A percentile compares a stretch with the other conserved stretches of the same genome.
phyloP scores from a whole-genome alignment of 2,329 filamentous ascomycete genomes.

The Dactylellina drechsleri region DNA sequence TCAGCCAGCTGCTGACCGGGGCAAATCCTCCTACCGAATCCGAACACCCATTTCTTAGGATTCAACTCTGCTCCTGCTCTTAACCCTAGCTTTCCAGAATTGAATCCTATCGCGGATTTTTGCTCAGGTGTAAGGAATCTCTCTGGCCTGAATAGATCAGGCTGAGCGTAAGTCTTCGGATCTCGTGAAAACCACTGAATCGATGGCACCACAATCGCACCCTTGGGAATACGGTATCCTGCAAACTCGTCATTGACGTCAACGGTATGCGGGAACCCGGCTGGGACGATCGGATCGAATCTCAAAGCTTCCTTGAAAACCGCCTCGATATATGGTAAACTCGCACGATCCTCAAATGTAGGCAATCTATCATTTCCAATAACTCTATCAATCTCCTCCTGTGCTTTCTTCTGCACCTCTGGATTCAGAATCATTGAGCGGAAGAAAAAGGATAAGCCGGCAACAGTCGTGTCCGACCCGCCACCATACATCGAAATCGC shows the following conservation, averaged over 20 bases:
- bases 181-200: slow-evolving; percentile 67
- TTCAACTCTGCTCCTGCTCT: slow-evolving; percentile 59
- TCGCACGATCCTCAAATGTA: slow-evolving; percentile 65
- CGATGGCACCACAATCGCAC: slow-evolving; percentile 65
- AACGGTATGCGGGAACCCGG: slow-evolving; percentile 64
- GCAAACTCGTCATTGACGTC: slow-evolving; percentile 64
- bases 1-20: slow-evolving; percentile 70
- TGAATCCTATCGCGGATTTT: no score
- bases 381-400: slow-evolving; percentile 66
- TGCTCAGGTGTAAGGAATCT: slow-evolving; percentile 48
- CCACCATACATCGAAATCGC: slow-evolving; percentile 65
- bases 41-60: slow-evolving; percentile 60
- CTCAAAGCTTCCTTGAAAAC: slow-evolving; percentile 69
- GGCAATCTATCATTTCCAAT: slow-evolving; percentile 66
- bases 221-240: slow-evolving; percentile 65
- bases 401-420: slow-evolving; percentile 64
- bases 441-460: slow-evolving; percentile 63
- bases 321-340: slow-evolving; percentile 68
- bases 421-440: slow-evolving; percentile 67
- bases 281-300: slow-evolving; percentile 66
- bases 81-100: no score
- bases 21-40: slow-evolving; percentile 69
- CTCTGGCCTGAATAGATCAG: slow-evolving; percentile 57
- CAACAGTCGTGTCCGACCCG: slow-evolving; percentile 64
- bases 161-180: slow-evolving; percentile 60